A percentile compares a stretch with the other conserved stretches of the same genome.
These are phyloP conservation scores for Hebeloma cylindrosporum DNA, from an alignment of 768 basidiomycete species.

Conservation along the genomic window DNA sequence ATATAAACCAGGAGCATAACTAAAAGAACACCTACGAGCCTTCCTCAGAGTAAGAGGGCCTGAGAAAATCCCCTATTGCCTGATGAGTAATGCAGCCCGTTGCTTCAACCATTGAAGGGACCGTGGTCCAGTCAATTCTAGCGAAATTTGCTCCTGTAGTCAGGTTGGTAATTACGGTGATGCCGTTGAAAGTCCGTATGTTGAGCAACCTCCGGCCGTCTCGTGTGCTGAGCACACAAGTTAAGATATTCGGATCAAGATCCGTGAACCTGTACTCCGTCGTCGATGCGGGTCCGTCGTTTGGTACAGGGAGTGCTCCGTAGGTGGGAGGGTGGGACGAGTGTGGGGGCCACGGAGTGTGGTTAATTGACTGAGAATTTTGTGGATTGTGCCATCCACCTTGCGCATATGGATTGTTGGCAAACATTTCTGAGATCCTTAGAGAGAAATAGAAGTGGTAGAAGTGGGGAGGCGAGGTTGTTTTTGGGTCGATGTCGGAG, in stretches of 20 bases:
- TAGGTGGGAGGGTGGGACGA: conserved; percentile 21
- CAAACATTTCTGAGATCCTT: conserved; percentile 22
- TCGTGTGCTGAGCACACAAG: conserved; percentile 45
- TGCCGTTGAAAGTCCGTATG: conserved; percentile 18
- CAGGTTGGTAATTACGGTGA: conserved; percentile 10
- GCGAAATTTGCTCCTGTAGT: conserved; percentile 4
- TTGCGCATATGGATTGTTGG: conserved; percentile 32
- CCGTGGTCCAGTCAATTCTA: conserved; percentile 8
- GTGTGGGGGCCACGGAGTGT: conserved; percentile 15
- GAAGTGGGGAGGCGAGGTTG: too few relatives aligned
- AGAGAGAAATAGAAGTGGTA: too few relatives aligned
- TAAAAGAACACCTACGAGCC: too few relatives aligned
- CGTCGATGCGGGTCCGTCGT: conserved; percentile 9
- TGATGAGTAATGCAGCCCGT: too few relatives aligned
- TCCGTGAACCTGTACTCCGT: conserved; percentile 26
- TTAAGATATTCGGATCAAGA: conserved; percentile 40
- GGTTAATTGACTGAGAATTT: conserved; percentile 28
- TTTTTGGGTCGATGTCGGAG: too few relatives aligned
- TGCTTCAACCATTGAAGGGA: conserved; percentile 1
- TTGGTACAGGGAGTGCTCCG: conserved; percentile 24
- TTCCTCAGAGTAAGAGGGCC: too few relatives aligned
- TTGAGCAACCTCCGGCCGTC: conserved; percentile 43
- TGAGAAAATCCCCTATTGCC: too few relatives aligned
- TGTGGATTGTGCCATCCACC: conserved; percentile 32
- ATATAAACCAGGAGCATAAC: too few relatives aligned